Evolutionary conservation across 2,329 filamentous ascomycete genomes (phyloP), one percentile per base, ranked within the genome.

Genomic region (Hypoxylon sp.): DNA sequence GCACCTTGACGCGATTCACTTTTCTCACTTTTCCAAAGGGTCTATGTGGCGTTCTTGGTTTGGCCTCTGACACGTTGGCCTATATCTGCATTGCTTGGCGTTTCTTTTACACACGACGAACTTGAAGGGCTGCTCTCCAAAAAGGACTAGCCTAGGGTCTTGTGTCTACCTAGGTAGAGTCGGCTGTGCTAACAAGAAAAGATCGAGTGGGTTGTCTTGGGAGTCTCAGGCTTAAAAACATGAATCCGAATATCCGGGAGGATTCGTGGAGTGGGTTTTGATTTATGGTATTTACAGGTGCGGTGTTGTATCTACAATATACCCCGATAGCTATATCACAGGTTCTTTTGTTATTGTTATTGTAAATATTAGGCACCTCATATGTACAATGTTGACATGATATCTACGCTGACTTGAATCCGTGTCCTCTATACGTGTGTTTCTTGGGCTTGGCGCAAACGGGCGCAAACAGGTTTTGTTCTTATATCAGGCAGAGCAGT

Each of bases 1-100:
- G 76, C 81, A 22, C 70, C 73, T n/a, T 61, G 56, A 79, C 70
- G 75, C 67, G 14, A 46, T 12, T 76, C 51, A n/a, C 18, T 71
- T 9, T 8, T 40, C 14, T 32, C 50, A 38, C 26, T 26, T 40
- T 46, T 56, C 28, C 28, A 42, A 24, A 51, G 3, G 55, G 38
- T 56, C 11, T 54, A 50, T 60, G 56, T 48, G 58, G 59, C 65
- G 63, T 66, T 61, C 45, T 56, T 40, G 38, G 62, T 30, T 52
- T 54, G 42, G 69, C 65, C 62, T 45, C 51, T 53, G 61, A 56
- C 63, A 70, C 40, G 18, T 45, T 18, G 11, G 49, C 26, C 36
- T 64, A 44, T 66, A 52, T 59, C 38, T 53, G 65, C 70, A 73
- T 73, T 69, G 26, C 51, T 63, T 44, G 73, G 73, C 69, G 73